Evolutionary conservation across 352 stramenopile genomes (phyloP), one percentile per base, ranked within the genome.

Genomic region (Phytophthora sp.): DNA sequence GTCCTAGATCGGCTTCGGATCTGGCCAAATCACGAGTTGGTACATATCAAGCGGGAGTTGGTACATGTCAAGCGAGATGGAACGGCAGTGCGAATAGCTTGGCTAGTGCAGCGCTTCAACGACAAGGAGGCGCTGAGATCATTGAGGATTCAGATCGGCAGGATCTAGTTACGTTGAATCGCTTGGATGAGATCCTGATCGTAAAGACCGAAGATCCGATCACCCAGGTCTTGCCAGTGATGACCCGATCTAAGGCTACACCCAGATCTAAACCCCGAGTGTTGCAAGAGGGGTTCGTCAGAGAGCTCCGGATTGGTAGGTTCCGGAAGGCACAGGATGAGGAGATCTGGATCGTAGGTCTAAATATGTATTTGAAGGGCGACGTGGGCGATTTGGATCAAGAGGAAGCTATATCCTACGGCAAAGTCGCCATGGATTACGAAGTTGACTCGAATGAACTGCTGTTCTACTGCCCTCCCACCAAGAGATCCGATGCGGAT

Each of bases 41-140:
- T 62, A 12, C 54, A 62, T 17, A 18, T 62, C 0, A 55, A 62
- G 10, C 8, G 54, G 17, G 32, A 54, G 2, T 13, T 49, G 10
- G 3, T 62, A 12, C 54, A 62, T 17, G 26, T 62, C 0, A 55
- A 62, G 10, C 8, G 54, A 24, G 32, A 54, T 54, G 42, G 43
- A 61, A 61, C 8, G 24, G 35, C 0, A 50, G 39, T 37, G 28
- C 28, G 10, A 41, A 61, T 17, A 24, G 39, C 3, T 15, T 61
- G 3, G 41, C 41, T 0, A 46, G 53, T 7, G 8, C 28, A 5
- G 53, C 39, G 9, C 15, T 58, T 5, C 50, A 58, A 17, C n/a
- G 50, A 0, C 23, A 58, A 7, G 35, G 7, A n/a, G 37, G 50
- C 0, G 28, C 21, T 6, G 12, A 30, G 7, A 23, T 57, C 10